Conservation (phyloP, 768 basidiomycete species). For the Leccinum aurantiacum region DNA sequence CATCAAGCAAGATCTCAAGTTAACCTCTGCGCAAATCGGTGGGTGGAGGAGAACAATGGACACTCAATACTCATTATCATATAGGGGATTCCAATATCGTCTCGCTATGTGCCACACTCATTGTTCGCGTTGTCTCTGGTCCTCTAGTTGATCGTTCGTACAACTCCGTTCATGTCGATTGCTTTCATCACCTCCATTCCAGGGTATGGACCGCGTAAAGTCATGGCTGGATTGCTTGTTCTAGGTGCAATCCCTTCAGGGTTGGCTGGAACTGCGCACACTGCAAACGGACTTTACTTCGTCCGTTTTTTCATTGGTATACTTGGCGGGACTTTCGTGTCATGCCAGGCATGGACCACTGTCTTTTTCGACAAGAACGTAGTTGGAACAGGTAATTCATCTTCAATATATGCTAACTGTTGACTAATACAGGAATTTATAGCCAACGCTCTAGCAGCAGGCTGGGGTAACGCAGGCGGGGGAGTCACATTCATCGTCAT, state of each 20-base stretch:
- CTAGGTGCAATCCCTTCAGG: conserved; percentile 60
- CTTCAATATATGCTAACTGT: background rate
- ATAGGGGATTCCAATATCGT: conserved; percentile 50
- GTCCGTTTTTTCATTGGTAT: conserved; percentile 62
- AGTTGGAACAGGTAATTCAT: conserved; percentile 36
- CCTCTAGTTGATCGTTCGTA: conserved; percentile 47
- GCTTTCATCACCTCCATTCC: background rate
- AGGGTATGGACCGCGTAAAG: conserved; percentile 50
- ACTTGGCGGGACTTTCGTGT: conserved; percentile 59
- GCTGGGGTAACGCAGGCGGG: conserved; percentile 50
- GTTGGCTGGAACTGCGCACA: conserved; percentile 50
- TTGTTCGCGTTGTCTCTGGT: conserved; percentile 48
- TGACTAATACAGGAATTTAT: conserved; percentile 26
- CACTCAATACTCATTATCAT: background rate
- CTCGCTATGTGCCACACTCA: conserved; percentile 47
- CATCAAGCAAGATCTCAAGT: conserved; percentile 51
- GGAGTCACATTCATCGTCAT: conserved; percentile 59
- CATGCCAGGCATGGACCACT: conserved; percentile 62
- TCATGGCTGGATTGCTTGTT: conserved; percentile 54
- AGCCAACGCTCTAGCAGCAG: conserved; percentile 56
- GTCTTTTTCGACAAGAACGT: conserved; percentile 54
- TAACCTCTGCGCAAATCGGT: conserved; percentile 48
- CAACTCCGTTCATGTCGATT: background rate
- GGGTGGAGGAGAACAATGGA: conserved; percentile 1
- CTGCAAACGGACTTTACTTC: conserved; percentile 39